Evolutionary conservation across 306 rosid species (phyloP).

Genomic region (Cercis canadensis): DNA sequence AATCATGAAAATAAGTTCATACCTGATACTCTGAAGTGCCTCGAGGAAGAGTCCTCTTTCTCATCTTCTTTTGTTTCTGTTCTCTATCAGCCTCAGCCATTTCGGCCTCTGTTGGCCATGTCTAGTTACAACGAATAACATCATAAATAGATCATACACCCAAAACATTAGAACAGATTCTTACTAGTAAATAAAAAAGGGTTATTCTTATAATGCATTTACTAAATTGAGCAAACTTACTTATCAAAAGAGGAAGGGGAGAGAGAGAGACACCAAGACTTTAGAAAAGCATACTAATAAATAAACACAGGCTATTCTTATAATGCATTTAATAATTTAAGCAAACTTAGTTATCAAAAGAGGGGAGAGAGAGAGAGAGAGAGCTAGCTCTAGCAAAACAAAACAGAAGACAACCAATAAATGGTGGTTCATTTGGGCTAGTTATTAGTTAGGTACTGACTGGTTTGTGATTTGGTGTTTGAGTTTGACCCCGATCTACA

Average conservation of each 20-base stretch:
- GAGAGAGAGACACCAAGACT: not conserved
- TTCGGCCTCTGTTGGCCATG: conserved; percentile 98
- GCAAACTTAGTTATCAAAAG: too few relatives aligned
- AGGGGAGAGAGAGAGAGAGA: too few relatives aligned
- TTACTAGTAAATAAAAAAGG: not conserved
- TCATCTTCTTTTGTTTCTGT: conserved; percentile 58
- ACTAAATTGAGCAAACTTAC: conserved; percentile 1
- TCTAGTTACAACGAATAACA: conserved; percentile 51
- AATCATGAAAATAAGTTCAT: conserved; percentile 10
- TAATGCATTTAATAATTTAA: too few relatives aligned
- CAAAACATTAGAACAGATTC: conserved; percentile 13
- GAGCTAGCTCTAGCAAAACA: too few relatives aligned
- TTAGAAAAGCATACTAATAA: not conserved
- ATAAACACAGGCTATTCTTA: too few relatives aligned
- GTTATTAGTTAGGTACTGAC: too few relatives aligned
- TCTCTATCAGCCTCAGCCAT: conserved; percentile 67
- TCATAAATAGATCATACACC: not conserved
- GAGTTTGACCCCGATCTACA: too few relatives aligned
- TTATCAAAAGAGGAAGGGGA: not conserved
- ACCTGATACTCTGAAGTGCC: conserved; percentile 99
- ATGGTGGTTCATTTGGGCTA: too few relatives aligned
- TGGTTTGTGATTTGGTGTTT: too few relatives aligned
- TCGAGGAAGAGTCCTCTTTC: conserved; percentile 67
- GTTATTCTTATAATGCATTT: conserved; percentile 4
- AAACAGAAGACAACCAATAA: too few relatives aligned